These are phyloP conservation scores for Kregervanrija fluxuum DNA, from an alignment of 805 yeast species.

Conservation along the genomic window DNA sequence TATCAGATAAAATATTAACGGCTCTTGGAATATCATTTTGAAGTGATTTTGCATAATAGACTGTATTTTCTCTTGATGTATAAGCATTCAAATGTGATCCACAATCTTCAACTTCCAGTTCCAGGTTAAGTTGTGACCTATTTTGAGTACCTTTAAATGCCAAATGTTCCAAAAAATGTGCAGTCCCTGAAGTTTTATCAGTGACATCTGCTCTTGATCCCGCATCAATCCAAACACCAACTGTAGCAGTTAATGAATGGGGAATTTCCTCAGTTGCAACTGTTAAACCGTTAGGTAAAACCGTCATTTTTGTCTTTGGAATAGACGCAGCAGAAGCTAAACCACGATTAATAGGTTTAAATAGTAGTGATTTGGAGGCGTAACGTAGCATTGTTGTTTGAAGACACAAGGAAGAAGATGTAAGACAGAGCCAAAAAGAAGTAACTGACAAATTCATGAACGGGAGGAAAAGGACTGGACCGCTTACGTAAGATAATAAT, in stretches of 20 bases:
- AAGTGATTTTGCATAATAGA: slow-evolving; percentile 87
- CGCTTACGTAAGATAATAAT: no score
- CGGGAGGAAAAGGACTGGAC: no score
- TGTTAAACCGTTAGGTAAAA: slow-evolving; percentile 84
- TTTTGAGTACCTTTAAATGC: slow-evolving; percentile 91
- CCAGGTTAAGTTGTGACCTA: slow-evolving; percentile 76
- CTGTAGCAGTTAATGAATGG: slow-evolving; percentile 87
- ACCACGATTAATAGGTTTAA: neutral
- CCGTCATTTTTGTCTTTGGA: slow-evolving; percentile 57
- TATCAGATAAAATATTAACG: slow-evolving; percentile 83
- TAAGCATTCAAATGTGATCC: slow-evolving; percentile 99
- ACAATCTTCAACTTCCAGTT: slow-evolving; percentile 88
- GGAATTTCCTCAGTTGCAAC: slow-evolving; percentile 90
- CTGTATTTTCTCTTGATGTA: slow-evolving; percentile 96
- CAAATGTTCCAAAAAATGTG: slow-evolving; percentile 93
- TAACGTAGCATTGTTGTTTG: slow-evolving; percentile 1
- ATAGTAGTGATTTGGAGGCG: neutral
- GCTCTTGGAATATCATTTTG: slow-evolving; percentile 75
- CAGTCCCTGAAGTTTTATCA: slow-evolving; percentile 82
- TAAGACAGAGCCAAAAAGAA: no score
- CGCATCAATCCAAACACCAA: slow-evolving; percentile 97
- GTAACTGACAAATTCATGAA: no score
- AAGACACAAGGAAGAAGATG: neutral
- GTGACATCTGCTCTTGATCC: slow-evolving; percentile 93
- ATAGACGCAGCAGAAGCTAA: slow-evolving; percentile 6